Conservation (phyloP, 192 early-diverging fungal species). For the Backusella parvicylindrica region DNA sequence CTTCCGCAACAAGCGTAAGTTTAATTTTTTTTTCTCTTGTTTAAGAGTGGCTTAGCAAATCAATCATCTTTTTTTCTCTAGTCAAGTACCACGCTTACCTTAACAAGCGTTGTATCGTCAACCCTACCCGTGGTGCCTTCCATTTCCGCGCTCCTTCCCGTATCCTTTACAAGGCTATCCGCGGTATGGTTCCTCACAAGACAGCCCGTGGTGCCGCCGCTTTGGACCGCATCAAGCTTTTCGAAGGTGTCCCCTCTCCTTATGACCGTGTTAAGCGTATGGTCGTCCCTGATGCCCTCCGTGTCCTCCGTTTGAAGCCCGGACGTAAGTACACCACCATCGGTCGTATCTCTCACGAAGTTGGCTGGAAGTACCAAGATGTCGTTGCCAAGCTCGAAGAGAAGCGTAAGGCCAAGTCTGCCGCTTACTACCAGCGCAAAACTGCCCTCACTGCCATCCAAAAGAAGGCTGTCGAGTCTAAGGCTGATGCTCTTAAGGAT, state of each 20-base stretch:
- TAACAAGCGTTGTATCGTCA: slow-evolving; percentile 96
- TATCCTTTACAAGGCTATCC: slow-evolving; percentile 95
- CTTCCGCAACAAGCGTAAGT: slow-evolving; percentile 99
- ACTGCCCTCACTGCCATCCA: slow-evolving; percentile 49
- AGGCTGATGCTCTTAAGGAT: slow-evolving; percentile 32
- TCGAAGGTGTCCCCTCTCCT: slow-evolving; percentile 97
- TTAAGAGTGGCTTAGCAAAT: slow-evolving; percentile 1
- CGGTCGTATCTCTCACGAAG: slow-evolving; percentile 89
- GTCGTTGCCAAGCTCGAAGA: slow-evolving; percentile 95
- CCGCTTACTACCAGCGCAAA: slow-evolving; percentile 92
- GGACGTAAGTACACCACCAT: slow-evolving; percentile 98
- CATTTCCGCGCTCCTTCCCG: slow-evolving; percentile 98
- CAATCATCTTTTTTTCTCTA: slow-evolving; percentile 30
- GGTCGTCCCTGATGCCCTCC: slow-evolving; percentile 95
- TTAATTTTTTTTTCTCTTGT: not conserved
- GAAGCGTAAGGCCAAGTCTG: slow-evolving; percentile 95
- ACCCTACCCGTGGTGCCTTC: slow-evolving; percentile 96
- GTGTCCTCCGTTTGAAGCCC: slow-evolving; percentile 94
- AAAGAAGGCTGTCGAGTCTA: slow-evolving; percentile 33
- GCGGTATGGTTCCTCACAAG: slow-evolving; percentile 99
- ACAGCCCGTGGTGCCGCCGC: slow-evolving; percentile 96
- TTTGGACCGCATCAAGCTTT: slow-evolving; percentile 97
- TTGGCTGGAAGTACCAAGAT: slow-evolving; percentile 99
- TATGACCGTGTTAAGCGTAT: slow-evolving; percentile 97
- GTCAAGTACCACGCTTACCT: slow-evolving; percentile 96